phyloP scores from a whole-genome alignment of 108 stramenopile species.

The Aurantiochytrium sp. region DNA sequence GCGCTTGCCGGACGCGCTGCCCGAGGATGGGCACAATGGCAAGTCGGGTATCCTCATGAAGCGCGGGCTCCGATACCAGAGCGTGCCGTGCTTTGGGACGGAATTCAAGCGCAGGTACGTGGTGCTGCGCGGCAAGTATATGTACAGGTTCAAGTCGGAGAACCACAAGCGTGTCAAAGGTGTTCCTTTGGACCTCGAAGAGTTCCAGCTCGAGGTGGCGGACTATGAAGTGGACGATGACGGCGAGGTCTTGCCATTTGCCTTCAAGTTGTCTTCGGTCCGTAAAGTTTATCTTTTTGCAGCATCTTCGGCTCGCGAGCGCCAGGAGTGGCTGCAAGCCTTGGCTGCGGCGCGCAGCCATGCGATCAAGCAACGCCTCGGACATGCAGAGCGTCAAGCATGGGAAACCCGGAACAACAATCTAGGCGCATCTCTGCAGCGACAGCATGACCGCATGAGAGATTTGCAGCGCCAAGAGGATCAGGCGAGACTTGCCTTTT shows the following conservation, averaged over 20 bases:
- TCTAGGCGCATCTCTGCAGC: not conserved
- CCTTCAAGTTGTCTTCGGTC: not conserved
- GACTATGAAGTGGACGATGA: not conserved
- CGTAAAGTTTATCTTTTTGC: not conserved
- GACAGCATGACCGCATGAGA: not conserved
- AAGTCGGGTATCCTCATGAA: not conserved
- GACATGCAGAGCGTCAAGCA: not conserved
- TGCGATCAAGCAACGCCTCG: slow-evolving; percentile 11
- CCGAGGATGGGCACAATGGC: not conserved
- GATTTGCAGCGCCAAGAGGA: not conserved
- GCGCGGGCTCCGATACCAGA: not conserved
- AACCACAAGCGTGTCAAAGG: not conserved
- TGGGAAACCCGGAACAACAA: not conserved
- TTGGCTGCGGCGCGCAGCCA: not conserved
- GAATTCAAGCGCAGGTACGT: not conserved
- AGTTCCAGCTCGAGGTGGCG: not conserved
- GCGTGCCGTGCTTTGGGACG: slow-evolving; percentile 12
- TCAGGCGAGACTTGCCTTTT: not conserved
- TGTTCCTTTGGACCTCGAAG: not conserved
- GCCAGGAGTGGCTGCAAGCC: not conserved
- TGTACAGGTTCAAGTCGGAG: slow-evolving; percentile 1
- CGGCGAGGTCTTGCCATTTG: not conserved
- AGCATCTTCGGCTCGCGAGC: not conserved
- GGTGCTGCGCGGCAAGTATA: slow-evolving; percentile 1
- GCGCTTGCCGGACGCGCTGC: not conserved